Conservation (phyloP, 1,139 yeast species). For the Meyerozyma carpophila region DNA sequence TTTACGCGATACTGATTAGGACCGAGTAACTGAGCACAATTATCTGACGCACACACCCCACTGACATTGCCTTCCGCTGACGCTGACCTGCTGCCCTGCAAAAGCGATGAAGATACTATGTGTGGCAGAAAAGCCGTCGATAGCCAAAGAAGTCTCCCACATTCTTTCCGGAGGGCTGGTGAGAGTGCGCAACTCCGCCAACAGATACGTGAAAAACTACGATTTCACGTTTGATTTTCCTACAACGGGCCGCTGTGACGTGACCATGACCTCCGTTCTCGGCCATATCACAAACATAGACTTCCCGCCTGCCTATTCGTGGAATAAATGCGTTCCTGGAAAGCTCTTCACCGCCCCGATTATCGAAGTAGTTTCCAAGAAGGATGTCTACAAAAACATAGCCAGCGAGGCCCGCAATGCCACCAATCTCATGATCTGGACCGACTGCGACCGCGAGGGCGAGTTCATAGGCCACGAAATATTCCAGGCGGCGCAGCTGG, state of each 20-base stretch:
- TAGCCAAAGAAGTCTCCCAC: conserved; percentile 78
- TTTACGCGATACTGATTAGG: no score
- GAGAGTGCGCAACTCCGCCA: conserved; percentile 42
- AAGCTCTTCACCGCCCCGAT: conserved; percentile 67
- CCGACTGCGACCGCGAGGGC: conserved; percentile 98
- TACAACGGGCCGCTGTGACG: conserved; percentile 57
- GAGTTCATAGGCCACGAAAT: conserved; percentile 93
- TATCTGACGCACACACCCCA: no score
- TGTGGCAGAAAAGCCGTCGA: conserved; percentile 96
- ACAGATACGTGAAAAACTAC: conserved; percentile 73
- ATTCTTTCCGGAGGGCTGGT: conserved; percentile 72
- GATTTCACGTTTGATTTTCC: conserved; percentile 65
- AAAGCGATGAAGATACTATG: conserved; percentile 66
- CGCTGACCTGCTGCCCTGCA: not conserved
- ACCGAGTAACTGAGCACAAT: no score
- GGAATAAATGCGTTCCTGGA: conserved; percentile 69
- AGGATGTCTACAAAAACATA: conserved; percentile 65
- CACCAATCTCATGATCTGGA: conserved; percentile 83
- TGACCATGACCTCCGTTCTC: conserved; percentile 85
- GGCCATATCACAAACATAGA: conserved; percentile 76
- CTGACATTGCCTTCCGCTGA: no score
- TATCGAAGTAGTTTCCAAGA: conserved; percentile 31
- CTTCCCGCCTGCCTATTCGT: conserved; percentile 56
- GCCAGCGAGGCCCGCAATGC: conserved; percentile 56
- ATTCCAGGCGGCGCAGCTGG: conserved; percentile 55